A percentile compares a stretch with the other conserved stretches of the same genome.
Conservation (phyloP, 306 rosid species). For the Begonia fuchsioides region DNA sequence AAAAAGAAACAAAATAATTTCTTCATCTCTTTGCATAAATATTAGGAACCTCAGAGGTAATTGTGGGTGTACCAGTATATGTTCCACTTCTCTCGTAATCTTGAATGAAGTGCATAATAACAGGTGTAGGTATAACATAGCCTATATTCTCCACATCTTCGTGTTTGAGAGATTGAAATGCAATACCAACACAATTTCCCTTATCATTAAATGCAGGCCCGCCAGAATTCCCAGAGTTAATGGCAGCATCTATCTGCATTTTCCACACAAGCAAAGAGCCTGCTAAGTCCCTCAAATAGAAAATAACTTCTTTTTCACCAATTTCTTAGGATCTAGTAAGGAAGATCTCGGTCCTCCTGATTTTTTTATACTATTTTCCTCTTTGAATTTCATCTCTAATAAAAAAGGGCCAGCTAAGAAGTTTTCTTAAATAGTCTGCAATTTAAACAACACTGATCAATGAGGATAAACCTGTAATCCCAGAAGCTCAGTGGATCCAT, state of each 20-base stretch:
- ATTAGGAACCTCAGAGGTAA: neutral
- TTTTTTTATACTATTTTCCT: no score
- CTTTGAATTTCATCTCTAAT: no score
- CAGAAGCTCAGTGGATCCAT: conserved; percentile 89
- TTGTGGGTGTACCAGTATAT: conserved; percentile 48
- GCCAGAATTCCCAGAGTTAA: conserved; percentile 95
- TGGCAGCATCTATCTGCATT: conserved; percentile 87
- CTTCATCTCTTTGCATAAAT: neutral
- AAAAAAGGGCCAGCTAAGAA: no score
- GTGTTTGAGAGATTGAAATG: conserved; percentile 94
- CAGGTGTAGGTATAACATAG: conserved; percentile 96
- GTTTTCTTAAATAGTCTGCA: no score
- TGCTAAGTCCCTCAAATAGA: neutral
- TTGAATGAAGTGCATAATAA: conserved; percentile 73
- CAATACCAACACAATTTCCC: conserved; percentile 92
- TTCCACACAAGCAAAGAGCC: neutral
- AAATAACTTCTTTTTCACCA: neutral
- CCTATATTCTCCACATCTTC: conserved; percentile 92
- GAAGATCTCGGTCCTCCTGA: no score
- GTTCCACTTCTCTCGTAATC: conserved; percentile 81
- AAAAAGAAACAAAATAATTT: neutral
- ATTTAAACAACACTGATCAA: neutral
- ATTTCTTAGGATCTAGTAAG: no score
- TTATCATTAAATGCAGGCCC: conserved; percentile 94
- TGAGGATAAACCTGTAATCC: conserved; percentile 64